Base-by-base conservation (phyloP, 139 green algal species). In the Volvox reticuliferus region DNA sequence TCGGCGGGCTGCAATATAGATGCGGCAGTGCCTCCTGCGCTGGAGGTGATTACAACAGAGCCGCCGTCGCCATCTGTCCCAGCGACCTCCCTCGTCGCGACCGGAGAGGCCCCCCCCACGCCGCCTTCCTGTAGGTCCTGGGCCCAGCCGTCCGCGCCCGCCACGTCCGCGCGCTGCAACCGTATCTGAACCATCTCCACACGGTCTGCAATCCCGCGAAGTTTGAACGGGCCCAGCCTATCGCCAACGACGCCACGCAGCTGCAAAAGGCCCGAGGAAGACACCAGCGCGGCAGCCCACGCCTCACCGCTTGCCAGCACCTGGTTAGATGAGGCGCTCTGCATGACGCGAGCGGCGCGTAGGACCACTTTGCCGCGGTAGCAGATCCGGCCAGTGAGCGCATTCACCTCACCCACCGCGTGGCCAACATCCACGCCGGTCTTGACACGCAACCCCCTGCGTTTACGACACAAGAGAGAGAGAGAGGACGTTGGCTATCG, bases 361-460 rank as follows among this genome's bases (percentile, higher is more conserved):
- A 73, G 75, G 13, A 93, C 86, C 26, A 93, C 86, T 75, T 91
- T 92, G 61, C 92, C 92, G 6, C 92, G 82, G 89, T 94, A 94
- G 50, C 68, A 86, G 82, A 93, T 91, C 32, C 88, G 76, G n/a
- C 92, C 92, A 1, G 92, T 93, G 20, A 91, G 69, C 14, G 83
- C 68, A 82, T 93, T 89, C 33, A 93, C 87, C 80, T 90, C 86
- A n/a, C 86, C 89, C 82, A 93, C 89, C n/a, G 88, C 90, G 50
- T 82, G 65, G 21, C 92, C 92, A 61, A 86, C 68, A 67, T 91
- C 88, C 30, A 94, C 82, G 14, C 92, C 92, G 28, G 73, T 82
- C 87, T 94, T 94, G 75, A 94, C 55, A 26, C 92, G 89, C 24
- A 94, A 73, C 36, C 92, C 92, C 71, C 89, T 92, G 90, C 44